Evolutionary conservation across 768 basidiomycete genomes (phyloP).

Genomic region (Tulasnella sp.): DNA sequence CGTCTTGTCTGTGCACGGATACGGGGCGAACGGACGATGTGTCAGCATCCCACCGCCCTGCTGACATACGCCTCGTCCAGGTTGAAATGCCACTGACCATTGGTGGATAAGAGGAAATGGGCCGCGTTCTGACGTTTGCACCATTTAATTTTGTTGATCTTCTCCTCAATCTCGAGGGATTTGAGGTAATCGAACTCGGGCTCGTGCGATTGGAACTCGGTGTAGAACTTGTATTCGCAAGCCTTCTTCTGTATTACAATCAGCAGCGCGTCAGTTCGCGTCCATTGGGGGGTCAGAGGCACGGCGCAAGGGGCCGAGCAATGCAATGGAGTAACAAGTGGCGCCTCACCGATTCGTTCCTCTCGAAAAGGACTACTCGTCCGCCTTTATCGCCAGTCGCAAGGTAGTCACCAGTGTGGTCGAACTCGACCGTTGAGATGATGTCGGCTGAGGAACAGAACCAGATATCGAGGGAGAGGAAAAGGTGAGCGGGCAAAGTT

Average conservation of each 20-base stretch:
- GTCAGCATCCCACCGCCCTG: not conserved
- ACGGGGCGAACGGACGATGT: not conserved
- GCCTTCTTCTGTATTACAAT: constrained; percentile 82
- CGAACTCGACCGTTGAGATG: constrained; percentile 99
- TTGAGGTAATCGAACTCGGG: constrained; percentile 99
- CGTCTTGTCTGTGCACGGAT: constrained; percentile 78
- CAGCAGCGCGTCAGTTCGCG: not conserved
- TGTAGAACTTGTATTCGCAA: constrained; percentile 99
- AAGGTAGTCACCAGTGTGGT: constrained; percentile 98
- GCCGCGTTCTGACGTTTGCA: constrained; percentile 97
- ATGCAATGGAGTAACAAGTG: not conserved
- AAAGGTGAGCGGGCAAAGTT: constrained; percentile 17
- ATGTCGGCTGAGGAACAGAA: constrained; percentile 77
- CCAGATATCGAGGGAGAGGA: constrained; percentile 34
- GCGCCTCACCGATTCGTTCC: constrained; percentile 86
- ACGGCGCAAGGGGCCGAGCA: not conserved
- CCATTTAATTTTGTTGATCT: constrained; percentile 99
- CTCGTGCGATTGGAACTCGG: constrained; percentile 99
- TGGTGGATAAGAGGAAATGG: constrained; percentile 95
- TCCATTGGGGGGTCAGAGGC: not conserved
- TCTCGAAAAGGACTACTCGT: constrained; percentile 96
- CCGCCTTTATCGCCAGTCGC: constrained; percentile 99
- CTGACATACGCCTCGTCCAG: not conserved
- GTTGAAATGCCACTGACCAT: constrained; percentile 61
- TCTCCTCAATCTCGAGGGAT: constrained; percentile 99